Conservation (phyloP, 495 filamentous ascomycete genomes). For the Penicillium tannophilum region DNA sequence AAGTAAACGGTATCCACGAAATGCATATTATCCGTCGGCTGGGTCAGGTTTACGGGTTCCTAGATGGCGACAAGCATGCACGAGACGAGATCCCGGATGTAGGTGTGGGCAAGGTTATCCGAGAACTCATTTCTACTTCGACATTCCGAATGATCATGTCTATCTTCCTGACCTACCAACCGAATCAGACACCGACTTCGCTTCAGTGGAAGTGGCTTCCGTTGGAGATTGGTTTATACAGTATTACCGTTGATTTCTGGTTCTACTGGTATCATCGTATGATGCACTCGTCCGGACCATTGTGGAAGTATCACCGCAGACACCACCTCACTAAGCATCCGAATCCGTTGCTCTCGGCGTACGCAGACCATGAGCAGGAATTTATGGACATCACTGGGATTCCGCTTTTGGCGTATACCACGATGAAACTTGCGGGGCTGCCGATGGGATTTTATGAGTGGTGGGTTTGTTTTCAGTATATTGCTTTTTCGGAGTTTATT, state of each 20-base stretch:
- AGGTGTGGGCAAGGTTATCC: constrained; percentile 27
- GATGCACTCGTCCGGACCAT: constrained; percentile 24
- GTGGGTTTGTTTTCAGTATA: constrained; percentile 36
- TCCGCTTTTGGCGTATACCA: constrained; percentile 28
- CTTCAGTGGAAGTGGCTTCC: constrained; percentile 28
- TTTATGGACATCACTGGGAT: constrained; percentile 34
- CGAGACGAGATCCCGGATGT: constrained; percentile 33
- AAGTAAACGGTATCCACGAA: constrained; percentile 29
- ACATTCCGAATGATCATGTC: constrained; percentile 28
- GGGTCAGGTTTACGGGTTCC: constrained; percentile 28
- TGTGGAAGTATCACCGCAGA: constrained; percentile 33
- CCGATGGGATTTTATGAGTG: constrained; percentile 36
- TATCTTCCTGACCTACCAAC: constrained; percentile 25
- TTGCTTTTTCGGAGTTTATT: constrained; percentile 32
- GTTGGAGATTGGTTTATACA: constrained; percentile 31
- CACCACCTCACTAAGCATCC: constrained; percentile 35
- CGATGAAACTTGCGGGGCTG: constrained; percentile 24
- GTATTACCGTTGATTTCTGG: constrained; percentile 33
- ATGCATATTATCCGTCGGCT: constrained; percentile 30
- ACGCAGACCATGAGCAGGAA: constrained; percentile 34
- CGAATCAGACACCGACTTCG: constrained; percentile 38
- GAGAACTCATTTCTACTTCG: constrained; percentile 28
- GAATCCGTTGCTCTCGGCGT: constrained; percentile 30
- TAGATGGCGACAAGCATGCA: constrained; percentile 33
- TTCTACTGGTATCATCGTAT: constrained; percentile 35